A percentile compares a stretch with the other conserved stretches of the same genome.
Conservation (phyloP, 2,329 filamentous ascomycete genomes). For the Purpureocillium takamizusanense region DNA sequence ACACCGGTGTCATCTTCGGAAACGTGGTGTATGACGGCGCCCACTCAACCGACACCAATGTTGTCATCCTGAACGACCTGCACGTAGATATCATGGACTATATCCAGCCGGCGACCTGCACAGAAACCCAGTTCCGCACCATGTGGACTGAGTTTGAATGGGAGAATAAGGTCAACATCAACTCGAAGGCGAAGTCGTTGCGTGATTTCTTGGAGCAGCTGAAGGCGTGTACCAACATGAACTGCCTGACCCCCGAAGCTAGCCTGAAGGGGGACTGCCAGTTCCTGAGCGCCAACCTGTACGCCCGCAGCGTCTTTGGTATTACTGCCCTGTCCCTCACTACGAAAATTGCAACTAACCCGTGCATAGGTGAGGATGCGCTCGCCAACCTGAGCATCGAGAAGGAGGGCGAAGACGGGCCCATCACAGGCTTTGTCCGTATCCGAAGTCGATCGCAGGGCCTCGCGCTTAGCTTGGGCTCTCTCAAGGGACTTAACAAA, state of each 20-base stretch:
- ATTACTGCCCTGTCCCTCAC: slow-evolving; percentile 36
- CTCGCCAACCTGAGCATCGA: slow-evolving; percentile 96
- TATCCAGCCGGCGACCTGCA: slow-evolving; percentile 93
- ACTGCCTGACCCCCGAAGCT: slow-evolving; percentile 89
- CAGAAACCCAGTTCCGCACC: slow-evolving; percentile 96
- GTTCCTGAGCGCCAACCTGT: slow-evolving; percentile 93
- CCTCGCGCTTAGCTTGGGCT: slow-evolving; percentile 84
- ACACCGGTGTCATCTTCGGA: slow-evolving; percentile 97
- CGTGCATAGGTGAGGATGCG: slow-evolving; percentile 80
- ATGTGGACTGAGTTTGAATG: slow-evolving; percentile 99
- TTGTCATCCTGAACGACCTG: slow-evolving; percentile 95
- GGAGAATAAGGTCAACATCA: slow-evolving; percentile 99
- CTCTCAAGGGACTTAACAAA: slow-evolving; percentile 89
- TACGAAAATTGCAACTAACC: slow-evolving; percentile 11
- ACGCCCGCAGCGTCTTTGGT: slow-evolving; percentile 97
- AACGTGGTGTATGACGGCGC: slow-evolving; percentile 97
- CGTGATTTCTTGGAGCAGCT: slow-evolving; percentile 87
- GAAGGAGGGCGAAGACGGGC: slow-evolving; percentile 90
- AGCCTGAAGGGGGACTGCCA: slow-evolving; percentile 96
- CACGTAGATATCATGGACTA: slow-evolving; percentile 99
- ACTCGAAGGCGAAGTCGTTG: slow-evolving; percentile 87
- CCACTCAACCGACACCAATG: slow-evolving; percentile 85
- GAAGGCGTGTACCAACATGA: slow-evolving; percentile 99
- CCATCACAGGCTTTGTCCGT: slow-evolving; percentile 92
- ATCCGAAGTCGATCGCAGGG: slow-evolving; percentile 97